Conservation (phyloP, 345 rosid genomes). For the Eucalyptus regnans region DNA sequence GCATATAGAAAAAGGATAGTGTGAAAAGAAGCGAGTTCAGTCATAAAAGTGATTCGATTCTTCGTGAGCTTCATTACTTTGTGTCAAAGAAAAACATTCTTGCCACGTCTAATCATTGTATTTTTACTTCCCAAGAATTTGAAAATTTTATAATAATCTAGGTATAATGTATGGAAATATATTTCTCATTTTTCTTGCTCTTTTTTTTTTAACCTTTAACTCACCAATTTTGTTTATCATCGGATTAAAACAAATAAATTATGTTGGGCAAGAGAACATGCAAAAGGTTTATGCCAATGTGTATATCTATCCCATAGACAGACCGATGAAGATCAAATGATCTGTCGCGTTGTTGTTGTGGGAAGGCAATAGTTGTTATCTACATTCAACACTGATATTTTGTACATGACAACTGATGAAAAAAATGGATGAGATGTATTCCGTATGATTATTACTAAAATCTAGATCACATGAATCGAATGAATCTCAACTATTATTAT, state of each 20-base stretch:
- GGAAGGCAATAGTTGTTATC: background rate
- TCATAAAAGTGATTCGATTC: background rate
- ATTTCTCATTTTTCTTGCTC: background rate
- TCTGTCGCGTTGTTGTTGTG: accelerated
- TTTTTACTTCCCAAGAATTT: background rate
- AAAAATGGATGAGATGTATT: background rate
- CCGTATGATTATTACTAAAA: background rate
- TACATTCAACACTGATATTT: accelerated
- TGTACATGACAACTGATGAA: background rate
- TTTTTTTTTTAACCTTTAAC: background rate
- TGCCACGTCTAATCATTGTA: background rate
- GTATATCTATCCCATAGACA: background rate
- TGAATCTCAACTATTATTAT: background rate
- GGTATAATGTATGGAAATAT: background rate
- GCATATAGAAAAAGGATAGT: background rate
- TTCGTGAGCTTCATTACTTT: background rate
- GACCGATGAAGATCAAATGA: background rate
- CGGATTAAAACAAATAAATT: background rate
- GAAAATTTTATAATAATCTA: background rate
- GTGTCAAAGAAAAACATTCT: background rate
- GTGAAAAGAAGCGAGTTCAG: background rate
- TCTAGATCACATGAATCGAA: background rate
- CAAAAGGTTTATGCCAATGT: accelerated
- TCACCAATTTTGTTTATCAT: background rate
- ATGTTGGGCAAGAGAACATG: background rate